phyloP scores from a whole-genome alignment of 352 stramenopile genomes.

The Aphanomyces stellatus region DNA sequence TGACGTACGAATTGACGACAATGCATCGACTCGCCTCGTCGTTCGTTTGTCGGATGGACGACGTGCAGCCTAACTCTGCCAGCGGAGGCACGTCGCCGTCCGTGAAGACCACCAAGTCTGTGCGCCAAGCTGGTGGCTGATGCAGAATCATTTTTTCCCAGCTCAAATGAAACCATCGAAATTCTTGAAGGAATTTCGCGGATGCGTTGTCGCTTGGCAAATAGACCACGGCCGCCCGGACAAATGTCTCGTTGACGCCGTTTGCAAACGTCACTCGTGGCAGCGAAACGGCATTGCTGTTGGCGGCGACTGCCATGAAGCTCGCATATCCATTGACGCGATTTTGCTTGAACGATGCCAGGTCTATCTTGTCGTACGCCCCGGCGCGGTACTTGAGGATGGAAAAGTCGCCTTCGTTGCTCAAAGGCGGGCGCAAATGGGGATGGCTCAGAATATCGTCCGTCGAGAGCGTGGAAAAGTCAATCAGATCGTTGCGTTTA shows the following conservation, averaged over 20 bases:
- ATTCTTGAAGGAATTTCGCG: not conserved
- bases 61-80: not conserved
- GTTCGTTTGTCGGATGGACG: not conserved
- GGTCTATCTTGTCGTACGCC: not conserved
- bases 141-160: not conserved
- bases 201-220: not conserved
- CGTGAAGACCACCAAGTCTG: conserved; percentile 16
- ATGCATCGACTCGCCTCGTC: conserved; percentile 2
- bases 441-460: not conserved
- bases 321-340: not conserved
- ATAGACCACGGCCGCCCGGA: conserved; percentile 5
- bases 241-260: not conserved
- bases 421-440: not conserved
- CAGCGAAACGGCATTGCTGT: not conserved
- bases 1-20: not conserved
- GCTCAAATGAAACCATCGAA: conserved; percentile 7
- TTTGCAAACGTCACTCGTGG: not conserved
- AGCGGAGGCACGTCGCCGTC: not conserved
- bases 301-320: not conserved
- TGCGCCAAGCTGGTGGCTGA: not conserved
- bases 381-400: not conserved
- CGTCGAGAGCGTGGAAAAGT: conserved; percentile 1
- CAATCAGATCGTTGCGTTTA: not conserved
- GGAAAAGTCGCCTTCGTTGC: not conserved
- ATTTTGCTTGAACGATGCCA: not conserved